Base-by-base conservation (phyloP, 2,329 filamentous ascomycete genomes). In the Epichloe sylvatica region DNA sequence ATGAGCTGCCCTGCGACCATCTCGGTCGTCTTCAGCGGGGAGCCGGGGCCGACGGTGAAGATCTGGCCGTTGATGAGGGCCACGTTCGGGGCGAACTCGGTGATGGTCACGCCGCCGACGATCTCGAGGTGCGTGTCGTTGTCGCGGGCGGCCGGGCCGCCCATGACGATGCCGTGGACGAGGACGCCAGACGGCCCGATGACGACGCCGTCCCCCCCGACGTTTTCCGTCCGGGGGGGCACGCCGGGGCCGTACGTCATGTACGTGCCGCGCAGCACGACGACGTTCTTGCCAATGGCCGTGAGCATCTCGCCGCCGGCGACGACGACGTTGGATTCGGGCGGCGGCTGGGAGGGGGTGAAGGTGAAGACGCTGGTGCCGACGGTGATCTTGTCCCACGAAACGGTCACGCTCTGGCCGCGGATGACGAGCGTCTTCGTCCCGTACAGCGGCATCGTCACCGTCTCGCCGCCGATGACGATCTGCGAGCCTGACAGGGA, bases 71-170 rank as follows among this genome's bases (percentile, higher is more conserved):
- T 64, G 45, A 83, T 64, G 30, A 80, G 67, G 1, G 75, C 68
- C 12, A 70, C 62, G 3, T 69, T 72, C 1, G 70, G 61, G n/a
- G 69, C 70, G 8, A 77, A 56, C 55, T 72, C 67, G 15, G 72
- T 75, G 47, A 78, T 64, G 3, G 75, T 76, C 15, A 69, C 74
- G 11, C 75, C 75, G 47, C 75, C 75, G 8, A 75, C 67, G 49
- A 77, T 68, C 41, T 70, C 71, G 56, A 67, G 70, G 2, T 64
- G 62, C 1, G 69, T 73, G 12, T 64, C 64, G 1, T 58, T 61
- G 1, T 60, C 46, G 3, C 56, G 54, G 13, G 68, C 72, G 0
- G 56, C 51, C 3, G 59, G 53, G 0, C 73, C 74, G 17, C 74
- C 74, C 0, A 77, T 50, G 0, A 67, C 71, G 33, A 61, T 64